phyloP scores from a whole-genome alignment of 768 basidiomycete species.

The Collybiopsis luxurians region DNA sequence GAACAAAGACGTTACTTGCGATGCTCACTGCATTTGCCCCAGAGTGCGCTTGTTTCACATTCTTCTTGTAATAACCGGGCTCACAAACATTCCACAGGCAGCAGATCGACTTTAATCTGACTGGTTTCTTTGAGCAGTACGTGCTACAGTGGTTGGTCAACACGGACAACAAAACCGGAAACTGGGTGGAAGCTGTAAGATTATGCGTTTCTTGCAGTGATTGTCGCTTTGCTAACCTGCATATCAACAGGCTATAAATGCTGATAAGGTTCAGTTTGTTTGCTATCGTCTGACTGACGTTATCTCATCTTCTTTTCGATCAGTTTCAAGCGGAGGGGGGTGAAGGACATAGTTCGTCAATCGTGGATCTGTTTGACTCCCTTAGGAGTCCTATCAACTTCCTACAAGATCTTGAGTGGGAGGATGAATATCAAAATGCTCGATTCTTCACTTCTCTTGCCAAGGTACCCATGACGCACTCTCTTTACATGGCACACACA shows the following conservation, averaged over 20 bases:
- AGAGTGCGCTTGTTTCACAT: slow-evolving; percentile 50
- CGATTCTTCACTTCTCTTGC: slow-evolving; percentile 87
- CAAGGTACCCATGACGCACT: slow-evolving; percentile 50
- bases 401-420: slow-evolving; percentile 88
- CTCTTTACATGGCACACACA: background rate
- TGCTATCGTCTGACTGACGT: background rate
- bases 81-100: slow-evolving; percentile 34
- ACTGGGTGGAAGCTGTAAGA: slow-evolving; percentile 92
- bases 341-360: slow-evolving; percentile 93
- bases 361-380: slow-evolving; percentile 94
- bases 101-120: slow-evolving; percentile 63
- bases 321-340: slow-evolving; percentile 77
- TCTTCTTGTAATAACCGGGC: background rate
- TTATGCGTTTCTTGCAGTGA: background rate
- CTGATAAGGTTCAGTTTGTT: slow-evolving; percentile 62
- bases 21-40: slow-evolving; percentile 84
- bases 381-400: slow-evolving; percentile 88
- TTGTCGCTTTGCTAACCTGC: background rate
- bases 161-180: slow-evolving; percentile 84
- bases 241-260: slow-evolving; percentile 63
- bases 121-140: slow-evolving; percentile 82
- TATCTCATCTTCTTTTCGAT: slow-evolving; percentile 7
- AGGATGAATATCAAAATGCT: slow-evolving; percentile 84
- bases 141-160: slow-evolving; percentile 87
- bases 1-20: slow-evolving; percentile 68